A percentile compares a stretch with the other conserved stretches of the same genome.
Evolutionary conservation across 2,329 filamentous ascomycete genomes (phyloP).

Genomic region (Botrytis fabae): DNA sequence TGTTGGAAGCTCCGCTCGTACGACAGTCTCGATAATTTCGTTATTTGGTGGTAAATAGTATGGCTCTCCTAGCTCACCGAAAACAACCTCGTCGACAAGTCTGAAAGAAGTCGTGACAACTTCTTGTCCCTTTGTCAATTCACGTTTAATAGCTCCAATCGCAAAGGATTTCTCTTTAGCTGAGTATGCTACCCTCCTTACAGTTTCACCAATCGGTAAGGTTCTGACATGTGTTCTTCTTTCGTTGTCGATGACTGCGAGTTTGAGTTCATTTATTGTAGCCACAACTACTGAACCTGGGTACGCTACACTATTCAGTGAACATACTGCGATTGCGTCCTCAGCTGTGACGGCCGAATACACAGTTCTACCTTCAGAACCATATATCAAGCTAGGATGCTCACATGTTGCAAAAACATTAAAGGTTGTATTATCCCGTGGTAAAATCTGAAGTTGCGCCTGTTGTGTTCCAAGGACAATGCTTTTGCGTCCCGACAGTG

Average conservation of each 20-base stretch:
- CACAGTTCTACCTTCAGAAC: conserved; percentile 79
- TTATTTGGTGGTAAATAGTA: conserved; percentile 51
- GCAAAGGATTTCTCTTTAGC: conserved; percentile 77
- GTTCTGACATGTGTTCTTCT: conserved; percentile 86
- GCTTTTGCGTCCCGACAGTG: conserved; percentile 72
- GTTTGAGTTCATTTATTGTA: conserved; percentile 71
- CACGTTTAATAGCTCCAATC: conserved; percentile 79
- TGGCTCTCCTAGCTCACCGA: conserved; percentile 71
- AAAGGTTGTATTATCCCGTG: conserved; percentile 64
- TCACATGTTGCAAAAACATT: conserved; percentile 94
- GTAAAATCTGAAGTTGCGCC: conserved; percentile 76
- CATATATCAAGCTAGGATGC: conserved; percentile 91
- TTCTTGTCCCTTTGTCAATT: conserved; percentile 70
- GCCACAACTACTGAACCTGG: conserved; percentile 80
- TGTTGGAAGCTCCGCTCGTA: conserved; percentile 70
- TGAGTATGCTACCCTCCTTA: conserved; percentile 85
- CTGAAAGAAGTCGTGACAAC: conserved; percentile 77
- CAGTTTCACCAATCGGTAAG: conserved; percentile 75
- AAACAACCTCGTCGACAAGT: conserved; percentile 86
- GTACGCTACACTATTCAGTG: conserved; percentile 80
- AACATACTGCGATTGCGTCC: conserved; percentile 76
- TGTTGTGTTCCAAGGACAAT: conserved; percentile 84
- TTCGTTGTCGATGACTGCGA: conserved; percentile 79
- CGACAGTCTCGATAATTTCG: conserved; percentile 83
- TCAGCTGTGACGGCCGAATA: conserved; percentile 94